Base-by-base conservation (phyloP, 257 asterid species). In the Orobanche coerulescens region DNA sequence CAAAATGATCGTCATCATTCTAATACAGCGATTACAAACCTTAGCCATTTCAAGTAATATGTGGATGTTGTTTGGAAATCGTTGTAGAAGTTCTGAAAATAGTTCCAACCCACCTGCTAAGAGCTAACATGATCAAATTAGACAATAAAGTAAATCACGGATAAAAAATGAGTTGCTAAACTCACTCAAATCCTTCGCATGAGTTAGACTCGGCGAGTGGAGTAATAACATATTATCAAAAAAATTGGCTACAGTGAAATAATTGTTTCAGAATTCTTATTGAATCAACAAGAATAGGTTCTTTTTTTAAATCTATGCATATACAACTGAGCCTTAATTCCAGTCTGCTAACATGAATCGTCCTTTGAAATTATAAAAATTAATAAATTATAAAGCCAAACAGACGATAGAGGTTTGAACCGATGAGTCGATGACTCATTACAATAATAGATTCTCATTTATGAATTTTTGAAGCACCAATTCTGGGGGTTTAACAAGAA, bases 41-140 rank as follows among this genome's bases (percentile, higher is more conserved):
- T 93, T 93, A 42, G 97, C 97, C 91, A 88, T 89, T 81, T 93
- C 98, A 56, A 93, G 94, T 72, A 93, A 74, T 62, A 93, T 61
- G 78, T 89, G 97, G 56, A 79, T 56, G 67, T 89, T 93, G 81
- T 83, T 81, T 24, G 98, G 98, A 78, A 93, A 93, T 67, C 95
- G 91, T 72, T 82, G 95, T 70, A 93, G 80, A 69, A 93, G 95
- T 78, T 93, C 97, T 25, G 86, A 72, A 71, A 82, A 89, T 65
- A 84, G 72, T 65, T 93, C 98, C 80, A 93, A 68, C 37, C 97
- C 98, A 73, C 95, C 98, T 92, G 87, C 70, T 70, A 65, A 65
- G 40, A 66, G 87, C 70, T 70, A 65, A 65, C 46, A 66, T 68
- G 52, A 25, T 8, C 20, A 58, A 66, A 64, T 61, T 37, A 71